Conservation (phyloP, 495 filamentous ascomycete genomes). For the Hypoxylon trugodes region DNA sequence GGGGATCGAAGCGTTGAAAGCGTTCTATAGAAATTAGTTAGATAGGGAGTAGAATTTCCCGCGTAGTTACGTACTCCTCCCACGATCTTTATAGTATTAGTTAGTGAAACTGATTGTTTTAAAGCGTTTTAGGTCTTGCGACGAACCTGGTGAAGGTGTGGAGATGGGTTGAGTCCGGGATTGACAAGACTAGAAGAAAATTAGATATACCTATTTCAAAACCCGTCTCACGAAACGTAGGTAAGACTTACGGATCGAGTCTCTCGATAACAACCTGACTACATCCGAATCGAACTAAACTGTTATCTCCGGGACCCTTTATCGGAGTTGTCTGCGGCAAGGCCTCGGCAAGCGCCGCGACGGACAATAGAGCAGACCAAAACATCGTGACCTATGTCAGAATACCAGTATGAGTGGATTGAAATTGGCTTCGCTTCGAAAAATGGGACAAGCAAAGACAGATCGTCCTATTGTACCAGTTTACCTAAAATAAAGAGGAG, state of each 20-base stretch:
- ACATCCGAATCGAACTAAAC: constrained; percentile 38
- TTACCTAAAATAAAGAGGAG: constrained; percentile 2
- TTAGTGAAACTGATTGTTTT: constrained; percentile 2
- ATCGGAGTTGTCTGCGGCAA: constrained; percentile 31
- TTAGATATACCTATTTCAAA: constrained; percentile 5
- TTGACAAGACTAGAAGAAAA: constrained; percentile 32
- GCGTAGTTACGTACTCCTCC: constrained; percentile 23
- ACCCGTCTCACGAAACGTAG: background rate
- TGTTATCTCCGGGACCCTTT: constrained; percentile 35
- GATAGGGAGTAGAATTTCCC: background rate
- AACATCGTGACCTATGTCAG: constrained; percentile 17
- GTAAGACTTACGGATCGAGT: constrained; percentile 38
- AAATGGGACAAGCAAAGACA: background rate
- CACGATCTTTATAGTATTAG: constrained; percentile 22
- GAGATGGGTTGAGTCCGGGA: constrained; percentile 38
- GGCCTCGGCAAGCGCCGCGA: constrained; percentile 18
- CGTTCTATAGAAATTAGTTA: constrained; percentile 29
- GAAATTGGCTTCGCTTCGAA: background rate
- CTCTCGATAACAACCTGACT: constrained; percentile 41
- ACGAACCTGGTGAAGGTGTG: constrained; percentile 35
- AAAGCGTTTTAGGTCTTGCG: too few relatives aligned
- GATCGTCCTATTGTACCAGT: background rate
- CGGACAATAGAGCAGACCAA: constrained; percentile 20
- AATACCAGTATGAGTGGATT: too few relatives aligned
- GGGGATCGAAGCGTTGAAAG: constrained; percentile 50